phyloP scores from a whole-genome alignment of 2,329 filamentous ascomycete genomes.

The Fusarium pseudograminearum region DNA sequence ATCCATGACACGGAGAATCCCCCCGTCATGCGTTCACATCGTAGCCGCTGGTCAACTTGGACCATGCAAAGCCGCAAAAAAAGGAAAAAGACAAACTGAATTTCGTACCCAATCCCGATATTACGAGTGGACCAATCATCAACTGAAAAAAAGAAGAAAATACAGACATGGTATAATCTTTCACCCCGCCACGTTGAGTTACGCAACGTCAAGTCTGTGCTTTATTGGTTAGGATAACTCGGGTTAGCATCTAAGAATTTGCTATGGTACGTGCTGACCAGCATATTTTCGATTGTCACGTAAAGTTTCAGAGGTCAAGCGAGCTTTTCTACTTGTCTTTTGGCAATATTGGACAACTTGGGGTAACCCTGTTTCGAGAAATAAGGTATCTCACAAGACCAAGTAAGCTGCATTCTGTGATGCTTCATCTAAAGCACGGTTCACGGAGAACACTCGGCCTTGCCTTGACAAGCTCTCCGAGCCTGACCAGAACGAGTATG shows the following conservation, averaged over 20 bases:
- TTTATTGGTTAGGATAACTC: conserved; percentile 6
- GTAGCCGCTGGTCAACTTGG: conserved; percentile 25
- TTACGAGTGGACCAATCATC: conserved; percentile 26
- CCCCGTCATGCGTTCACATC: not conserved
- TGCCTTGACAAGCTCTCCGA: conserved; percentile 5
- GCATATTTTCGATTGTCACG: not conserved
- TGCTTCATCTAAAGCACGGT: not conserved
- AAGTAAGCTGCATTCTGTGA: not conserved
- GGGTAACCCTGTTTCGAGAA: not conserved
- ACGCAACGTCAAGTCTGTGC: conserved; percentile 27
- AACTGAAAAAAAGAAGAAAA: conserved; percentile 5
- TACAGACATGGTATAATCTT: not conserved
- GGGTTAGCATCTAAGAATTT: conserved; percentile 4
- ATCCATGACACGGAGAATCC: not conserved
- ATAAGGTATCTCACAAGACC: not conserved
- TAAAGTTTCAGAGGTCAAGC: not conserved
- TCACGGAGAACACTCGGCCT: conserved; percentile 21
- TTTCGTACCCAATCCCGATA: not conserved
- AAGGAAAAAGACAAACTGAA: conserved; percentile 9
- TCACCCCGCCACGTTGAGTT: conserved; percentile 28
- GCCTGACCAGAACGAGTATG: not conserved
- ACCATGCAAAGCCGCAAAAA: conserved; percentile 15
- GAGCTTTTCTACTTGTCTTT: not conserved
- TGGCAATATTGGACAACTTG: not conserved
- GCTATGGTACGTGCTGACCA: not conserved